Evolutionary conservation across 257 asterid genomes (phyloP).

Genomic region (Capsicum pubescens): DNA sequence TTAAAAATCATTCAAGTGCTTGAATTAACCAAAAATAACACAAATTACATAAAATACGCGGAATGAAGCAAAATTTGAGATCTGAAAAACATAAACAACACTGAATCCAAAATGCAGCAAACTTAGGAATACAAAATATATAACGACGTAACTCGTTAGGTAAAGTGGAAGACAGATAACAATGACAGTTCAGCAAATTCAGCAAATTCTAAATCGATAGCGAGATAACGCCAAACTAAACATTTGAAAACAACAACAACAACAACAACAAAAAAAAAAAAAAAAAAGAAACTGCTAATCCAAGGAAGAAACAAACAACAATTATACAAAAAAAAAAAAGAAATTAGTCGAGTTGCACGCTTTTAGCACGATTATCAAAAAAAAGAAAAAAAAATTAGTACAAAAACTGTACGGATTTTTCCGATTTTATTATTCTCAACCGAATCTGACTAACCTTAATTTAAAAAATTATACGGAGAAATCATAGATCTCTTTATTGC

Average conservation of each 20-base stretch:
- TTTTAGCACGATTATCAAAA: no score
- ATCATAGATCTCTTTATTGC: slow-evolving; percentile 43
- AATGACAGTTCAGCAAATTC: slow-evolving; percentile 69
- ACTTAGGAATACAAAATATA: slow-evolving; percentile 38
- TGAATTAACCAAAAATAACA: no score
- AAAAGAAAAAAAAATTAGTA: background rate
- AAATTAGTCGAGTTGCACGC: no score
- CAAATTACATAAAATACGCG: no score
- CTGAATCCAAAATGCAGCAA: slow-evolving; percentile 37
- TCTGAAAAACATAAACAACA: background rate
- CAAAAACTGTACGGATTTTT: background rate
- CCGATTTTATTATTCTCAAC: background rate
- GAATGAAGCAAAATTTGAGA: no score
- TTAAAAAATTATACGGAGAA: slow-evolving; percentile 31
- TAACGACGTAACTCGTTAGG: slow-evolving; percentile 50
- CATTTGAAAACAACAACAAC: background rate
- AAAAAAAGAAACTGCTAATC: background rate
- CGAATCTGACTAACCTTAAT: slow-evolving; percentile 34
- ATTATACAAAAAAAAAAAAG: background rate
- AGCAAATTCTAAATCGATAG: slow-evolving; percentile 54
- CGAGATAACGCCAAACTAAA: slow-evolving; percentile 52
- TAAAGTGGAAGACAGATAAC: slow-evolving; percentile 55
- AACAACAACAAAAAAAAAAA: no score
- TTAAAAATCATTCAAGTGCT: no score
- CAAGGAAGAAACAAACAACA: background rate